Base-by-base conservation (phyloP, 1,284 basidiomycete species). In the Ustilago lituana region DNA sequence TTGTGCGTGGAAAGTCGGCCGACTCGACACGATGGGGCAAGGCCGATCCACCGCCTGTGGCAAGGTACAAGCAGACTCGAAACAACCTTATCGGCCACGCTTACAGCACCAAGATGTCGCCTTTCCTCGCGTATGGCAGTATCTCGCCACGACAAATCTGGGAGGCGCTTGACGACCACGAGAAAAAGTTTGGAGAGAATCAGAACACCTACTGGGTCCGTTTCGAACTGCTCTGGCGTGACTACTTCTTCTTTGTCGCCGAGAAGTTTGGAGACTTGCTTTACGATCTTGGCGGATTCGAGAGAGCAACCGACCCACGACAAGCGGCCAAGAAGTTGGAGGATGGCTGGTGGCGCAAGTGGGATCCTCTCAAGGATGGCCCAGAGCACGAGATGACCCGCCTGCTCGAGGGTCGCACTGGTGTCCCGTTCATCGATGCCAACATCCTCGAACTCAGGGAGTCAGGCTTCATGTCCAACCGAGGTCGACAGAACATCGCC, bases 181-280 rank as follows among this genome's bases (percentile, higher is more conserved):
- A 83, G 45, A 64, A 68, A 27, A 79, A 81, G 49, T 81, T 75
- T 44, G 82, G 82, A 19, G 74, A 76, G 43, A 78, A 80, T 26
- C 81, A 83, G 43, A 84, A 84, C 69, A 83, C 83, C 11, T 85
- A 85, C 69, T 85, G 84, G 84, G 81, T 82, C 27, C 80, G 83
- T 74, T 87, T 87, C 68, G 86, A 87, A 76, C 73, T 87, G 11
- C 80, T 87, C 20, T 87, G 86, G 86, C 74, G 86, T 15, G 86
- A 87, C 68, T 87, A 86, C 77, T 87, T 87, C 78, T 83, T 85
- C 56, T 85, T 83, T 49, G 84, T 84, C 41, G 76, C 82, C 5
- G 59, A 84, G 77, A 84, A 83, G 69, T 84, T 76, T 40, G 83
- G 83, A 2, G 59, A 78, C 22, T 67, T 83, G 20, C 76, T 86